Evolutionary conservation across 1,284 basidiomycete genomes (phyloP).

Genomic region (Inonotus hispidus): DNA sequence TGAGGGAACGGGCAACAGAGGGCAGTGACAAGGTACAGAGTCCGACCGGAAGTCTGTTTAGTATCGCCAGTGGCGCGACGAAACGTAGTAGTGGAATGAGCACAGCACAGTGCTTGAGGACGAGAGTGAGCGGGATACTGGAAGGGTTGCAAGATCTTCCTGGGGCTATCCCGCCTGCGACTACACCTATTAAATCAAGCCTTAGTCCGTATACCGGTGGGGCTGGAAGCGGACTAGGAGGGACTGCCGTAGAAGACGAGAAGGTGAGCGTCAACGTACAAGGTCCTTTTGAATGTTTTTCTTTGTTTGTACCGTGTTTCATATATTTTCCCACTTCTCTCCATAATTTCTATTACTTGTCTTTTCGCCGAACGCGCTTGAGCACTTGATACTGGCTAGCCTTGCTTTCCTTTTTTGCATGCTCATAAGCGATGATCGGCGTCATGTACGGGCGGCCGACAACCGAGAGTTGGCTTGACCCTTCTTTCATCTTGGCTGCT

Average conservation of each 20-base stretch:
- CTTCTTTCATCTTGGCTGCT: background rate
- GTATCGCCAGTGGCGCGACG: constrained; percentile 3
- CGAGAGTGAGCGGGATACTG: constrained; percentile 9
- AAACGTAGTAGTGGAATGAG: constrained; percentile 11
- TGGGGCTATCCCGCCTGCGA: background rate
- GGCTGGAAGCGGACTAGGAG: background rate
- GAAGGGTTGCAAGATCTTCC: background rate
- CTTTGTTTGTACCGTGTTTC: background rate
- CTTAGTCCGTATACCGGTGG: background rate
- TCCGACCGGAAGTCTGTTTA: constrained; percentile 14
- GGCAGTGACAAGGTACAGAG: constrained; percentile 2
- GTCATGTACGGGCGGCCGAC: background rate
- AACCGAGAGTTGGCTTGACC: background rate
- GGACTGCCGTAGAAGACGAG: background rate
- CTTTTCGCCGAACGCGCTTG: background rate
- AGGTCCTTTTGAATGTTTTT: background rate
- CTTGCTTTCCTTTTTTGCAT: background rate
- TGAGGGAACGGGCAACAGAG: background rate
- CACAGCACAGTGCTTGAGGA: constrained; percentile 9
- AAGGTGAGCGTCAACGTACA: background rate
- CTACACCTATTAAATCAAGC: background rate
- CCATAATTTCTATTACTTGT: background rate
- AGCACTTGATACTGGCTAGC: background rate
- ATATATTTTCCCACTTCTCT: background rate
- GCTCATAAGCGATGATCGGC: background rate